Percentiles rank a stretch among this genome's conserved stretches.
Conservation (phyloP, 1,284 basidiomycete species). For the Rhizopogon hawkerae region DNA sequence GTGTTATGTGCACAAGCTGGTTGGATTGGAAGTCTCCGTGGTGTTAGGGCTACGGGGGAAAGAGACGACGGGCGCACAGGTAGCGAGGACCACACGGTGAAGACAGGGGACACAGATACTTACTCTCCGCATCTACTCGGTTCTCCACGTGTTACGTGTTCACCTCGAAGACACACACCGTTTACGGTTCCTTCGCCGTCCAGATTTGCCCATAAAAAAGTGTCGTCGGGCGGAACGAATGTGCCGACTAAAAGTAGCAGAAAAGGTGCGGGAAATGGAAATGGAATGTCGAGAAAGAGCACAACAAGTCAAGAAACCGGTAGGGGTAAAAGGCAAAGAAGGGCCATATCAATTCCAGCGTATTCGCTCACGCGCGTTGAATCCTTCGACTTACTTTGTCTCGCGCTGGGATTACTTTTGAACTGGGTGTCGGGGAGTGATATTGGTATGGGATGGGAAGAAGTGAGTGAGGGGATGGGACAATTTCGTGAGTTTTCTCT, state of each 20-base stretch:
- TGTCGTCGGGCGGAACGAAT: neutral
- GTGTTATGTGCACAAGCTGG: slow-evolving; percentile 1
- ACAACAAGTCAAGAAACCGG: neutral
- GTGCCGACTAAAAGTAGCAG: neutral
- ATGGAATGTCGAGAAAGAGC: neutral
- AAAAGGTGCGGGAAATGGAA: neutral
- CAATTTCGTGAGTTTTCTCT: neutral
- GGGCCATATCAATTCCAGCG: neutral
- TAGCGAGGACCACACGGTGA: neutral
- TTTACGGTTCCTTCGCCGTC: neutral
- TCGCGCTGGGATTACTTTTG: slow-evolving; percentile 61
- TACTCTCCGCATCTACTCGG: neutral
- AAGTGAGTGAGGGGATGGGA: neutral
- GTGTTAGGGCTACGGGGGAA: slow-evolving; percentile 13
- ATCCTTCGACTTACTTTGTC: slow-evolving; percentile 56
- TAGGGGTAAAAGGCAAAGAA: neutral
- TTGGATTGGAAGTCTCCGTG: neutral
- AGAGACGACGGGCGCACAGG: slow-evolving; percentile 9
- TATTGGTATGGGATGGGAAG: neutral
- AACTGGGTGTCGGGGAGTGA: slow-evolving; percentile 58
- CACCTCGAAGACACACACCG: neutral
- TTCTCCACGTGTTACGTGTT: neutral
- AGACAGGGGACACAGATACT: neutral
- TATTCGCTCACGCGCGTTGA: slow-evolving; percentile 21
- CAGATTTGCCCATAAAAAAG: neutral